A percentile compares a stretch with the other conserved stretches of the same genome.
Conservation (phyloP, 495 filamentous ascomycete species). For the Aspergillus saccharolyticus region DNA sequence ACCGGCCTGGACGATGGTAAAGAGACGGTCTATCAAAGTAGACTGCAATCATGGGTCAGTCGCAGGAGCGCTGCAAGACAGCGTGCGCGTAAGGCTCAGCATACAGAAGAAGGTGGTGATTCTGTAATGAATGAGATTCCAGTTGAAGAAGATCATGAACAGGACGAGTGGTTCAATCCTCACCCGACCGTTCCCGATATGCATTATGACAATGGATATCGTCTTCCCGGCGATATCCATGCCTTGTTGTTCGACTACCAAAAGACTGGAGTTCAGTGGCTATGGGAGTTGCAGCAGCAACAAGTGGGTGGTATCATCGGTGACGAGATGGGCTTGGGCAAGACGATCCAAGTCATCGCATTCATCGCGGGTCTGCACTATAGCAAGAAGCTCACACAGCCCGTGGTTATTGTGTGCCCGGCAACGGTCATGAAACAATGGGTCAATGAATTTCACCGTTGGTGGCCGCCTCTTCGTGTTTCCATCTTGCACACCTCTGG, state of each 20-base stretch:
- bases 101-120: conserved; percentile 21
- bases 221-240: conserved; percentile 84
- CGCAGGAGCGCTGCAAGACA: conserved; percentile 62
- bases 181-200: conserved; percentile 76
- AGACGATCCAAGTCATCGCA: conserved; percentile 90
- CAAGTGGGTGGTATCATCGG: conserved; percentile 90
- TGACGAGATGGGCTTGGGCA: conserved; percentile 97
- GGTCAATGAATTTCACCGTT: conserved; percentile 96
- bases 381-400: conserved; percentile 75
- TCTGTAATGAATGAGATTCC: conserved; percentile 10
- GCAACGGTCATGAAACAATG: conserved; percentile 94
- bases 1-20: conserved; percentile 86
- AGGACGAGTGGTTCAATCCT: conserved; percentile 76
- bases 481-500: conserved; percentile 93
- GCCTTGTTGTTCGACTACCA: conserved; percentile 92
- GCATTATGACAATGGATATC: conserved; percentile 66
- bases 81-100: conserved; percentile 27
- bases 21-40: conserved; percentile 73
- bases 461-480: conserved; percentile 94
- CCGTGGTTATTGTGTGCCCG: conserved; percentile 83
- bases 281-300: conserved; percentile 88
- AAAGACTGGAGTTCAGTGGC: conserved; percentile 91
- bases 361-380: conserved; percentile 89
- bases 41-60: conserved; percentile 68
- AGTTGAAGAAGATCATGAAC: conserved; percentile 4